A percentile compares a stretch with the other conserved stretches of the same genome.
Conservation (phyloP, 148 eudicot genomes). For the Agrostemma githago region DNA sequence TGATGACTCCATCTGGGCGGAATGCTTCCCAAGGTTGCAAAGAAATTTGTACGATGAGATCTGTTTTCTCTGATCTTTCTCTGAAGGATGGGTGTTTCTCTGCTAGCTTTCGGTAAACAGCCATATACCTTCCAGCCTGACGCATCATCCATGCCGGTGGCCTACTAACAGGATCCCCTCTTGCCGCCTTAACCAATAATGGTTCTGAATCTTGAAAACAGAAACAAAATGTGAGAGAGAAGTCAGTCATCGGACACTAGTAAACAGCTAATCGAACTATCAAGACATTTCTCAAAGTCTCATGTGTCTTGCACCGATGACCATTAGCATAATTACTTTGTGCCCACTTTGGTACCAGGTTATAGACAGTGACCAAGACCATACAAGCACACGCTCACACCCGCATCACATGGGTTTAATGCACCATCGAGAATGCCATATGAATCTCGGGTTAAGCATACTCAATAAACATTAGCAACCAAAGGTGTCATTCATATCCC, state of each 20-base stretch:
- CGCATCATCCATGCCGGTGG: conserved; percentile 99
- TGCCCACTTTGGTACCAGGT: background rate
- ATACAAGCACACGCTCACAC: background rate
- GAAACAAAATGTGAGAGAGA: background rate
- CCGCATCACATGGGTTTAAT: background rate
- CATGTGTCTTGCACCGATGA: background rate
- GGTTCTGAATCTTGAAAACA: conserved; percentile 49
- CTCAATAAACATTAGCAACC: background rate
- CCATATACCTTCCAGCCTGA: conserved; percentile 99
- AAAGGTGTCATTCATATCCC: background rate
- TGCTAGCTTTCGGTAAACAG: conserved; percentile 95
- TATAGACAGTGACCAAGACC: background rate
- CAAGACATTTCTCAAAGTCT: background rate
- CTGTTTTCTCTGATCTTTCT: conserved; percentile 98
- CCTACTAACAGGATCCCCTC: conserved; percentile 70
- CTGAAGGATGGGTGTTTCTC: conserved; percentile 93
- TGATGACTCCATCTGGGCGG: conserved; percentile 92
- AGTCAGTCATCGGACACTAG: background rate
- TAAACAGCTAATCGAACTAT: too few relatives aligned
- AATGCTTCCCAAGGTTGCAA: conserved; percentile 99
- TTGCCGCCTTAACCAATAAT: conserved; percentile 85
- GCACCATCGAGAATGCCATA: background rate
- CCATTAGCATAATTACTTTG: background rate
- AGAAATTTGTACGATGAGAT: conserved; percentile 98
- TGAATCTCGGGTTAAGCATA: background rate